Conservation (phyloP, 768 basidiomycete genomes). For the Amanita phalloides region DNA sequence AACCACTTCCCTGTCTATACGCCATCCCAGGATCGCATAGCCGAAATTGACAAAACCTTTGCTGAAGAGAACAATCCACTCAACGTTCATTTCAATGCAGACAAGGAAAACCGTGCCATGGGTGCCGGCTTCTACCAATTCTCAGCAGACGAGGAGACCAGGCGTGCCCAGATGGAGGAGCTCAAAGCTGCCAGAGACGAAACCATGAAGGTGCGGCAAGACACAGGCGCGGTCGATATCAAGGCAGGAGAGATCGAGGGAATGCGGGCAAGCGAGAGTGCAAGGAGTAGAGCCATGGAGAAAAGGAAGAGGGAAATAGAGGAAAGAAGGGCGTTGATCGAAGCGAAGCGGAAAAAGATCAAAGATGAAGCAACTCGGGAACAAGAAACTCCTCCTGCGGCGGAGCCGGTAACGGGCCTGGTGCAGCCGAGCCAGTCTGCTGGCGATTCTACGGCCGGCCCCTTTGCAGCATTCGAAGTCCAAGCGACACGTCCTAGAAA, state of each 20-base stretch:
- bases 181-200: conserved; percentile 57
- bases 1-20: conserved; percentile 85
- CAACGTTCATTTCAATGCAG: conserved; percentile 72
- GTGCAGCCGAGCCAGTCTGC: not conserved
- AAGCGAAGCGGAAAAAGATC: conserved; percentile 58
- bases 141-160: conserved; percentile 72
- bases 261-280: conserved; percentile 35
- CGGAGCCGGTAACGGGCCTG: not conserved
- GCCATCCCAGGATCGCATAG: conserved; percentile 70
- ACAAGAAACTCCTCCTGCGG: conserved; percentile 3
- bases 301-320: conserved; percentile 70
- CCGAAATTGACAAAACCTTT: conserved; percentile 59
- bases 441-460: conserved; percentile 21
- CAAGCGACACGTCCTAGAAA: conserved; percentile 14
- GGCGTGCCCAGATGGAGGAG: conserved; percentile 76
- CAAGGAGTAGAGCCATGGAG: conserved; percentile 49
- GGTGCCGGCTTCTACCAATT: conserved; percentile 93
- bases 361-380: conserved; percentile 11
- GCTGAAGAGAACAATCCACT: conserved; percentile 68
- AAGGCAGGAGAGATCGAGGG: conserved; percentile 71
- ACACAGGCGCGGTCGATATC: conserved; percentile 49
- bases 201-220: conserved; percentile 53
- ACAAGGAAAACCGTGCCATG: conserved; percentile 72
- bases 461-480: conserved; percentile 41
- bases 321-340: conserved; percentile 48